These are phyloP conservation scores for Paracoccidioides lutzii DNA, from an alignment of 2,329 filamentous ascomycete genomes.

Conservation along the genomic window DNA sequence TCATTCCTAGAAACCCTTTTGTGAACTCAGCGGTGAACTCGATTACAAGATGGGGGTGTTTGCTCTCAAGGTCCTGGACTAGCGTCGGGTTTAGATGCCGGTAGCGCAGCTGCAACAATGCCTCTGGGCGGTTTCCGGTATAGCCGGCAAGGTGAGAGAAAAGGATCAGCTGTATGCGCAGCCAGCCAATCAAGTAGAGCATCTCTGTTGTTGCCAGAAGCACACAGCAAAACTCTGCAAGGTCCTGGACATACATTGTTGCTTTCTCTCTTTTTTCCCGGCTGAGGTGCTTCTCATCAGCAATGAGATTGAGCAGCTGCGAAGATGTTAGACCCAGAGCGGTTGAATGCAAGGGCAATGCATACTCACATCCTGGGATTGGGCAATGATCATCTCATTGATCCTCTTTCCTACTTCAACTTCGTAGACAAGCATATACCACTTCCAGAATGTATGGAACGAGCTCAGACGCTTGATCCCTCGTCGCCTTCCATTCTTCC, in stretches of 20 bases:
- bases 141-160: constrained; percentile 12
- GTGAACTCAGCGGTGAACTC: no score
- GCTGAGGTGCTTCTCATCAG: constrained; percentile 13
- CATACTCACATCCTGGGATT: constrained; percentile 4
- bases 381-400: constrained; percentile 2
- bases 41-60: no score
- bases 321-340: no score
- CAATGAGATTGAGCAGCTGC: constrained; percentile 12
- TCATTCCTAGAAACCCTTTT: no score
- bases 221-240: constrained; percentile 11
- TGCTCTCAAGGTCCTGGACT: not conserved
- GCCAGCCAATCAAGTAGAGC: constrained; percentile 10
- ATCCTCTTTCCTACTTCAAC: not conserved
- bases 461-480: constrained; percentile 3
- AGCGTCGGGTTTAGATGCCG: not conserved
- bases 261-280: constrained; percentile 9
- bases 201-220: constrained; percentile 12
- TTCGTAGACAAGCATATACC: constrained; percentile 1
- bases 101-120: not conserved
- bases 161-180: constrained; percentile 12
- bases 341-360: no score
- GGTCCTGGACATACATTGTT: constrained; percentile 12
- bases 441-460: constrained; percentile 6
- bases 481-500: constrained; percentile 3
- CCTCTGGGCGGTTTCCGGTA: not conserved